Conservation (phyloP, 371 early-diverging fungal species). For the Capniomyces stellatus region DNA sequence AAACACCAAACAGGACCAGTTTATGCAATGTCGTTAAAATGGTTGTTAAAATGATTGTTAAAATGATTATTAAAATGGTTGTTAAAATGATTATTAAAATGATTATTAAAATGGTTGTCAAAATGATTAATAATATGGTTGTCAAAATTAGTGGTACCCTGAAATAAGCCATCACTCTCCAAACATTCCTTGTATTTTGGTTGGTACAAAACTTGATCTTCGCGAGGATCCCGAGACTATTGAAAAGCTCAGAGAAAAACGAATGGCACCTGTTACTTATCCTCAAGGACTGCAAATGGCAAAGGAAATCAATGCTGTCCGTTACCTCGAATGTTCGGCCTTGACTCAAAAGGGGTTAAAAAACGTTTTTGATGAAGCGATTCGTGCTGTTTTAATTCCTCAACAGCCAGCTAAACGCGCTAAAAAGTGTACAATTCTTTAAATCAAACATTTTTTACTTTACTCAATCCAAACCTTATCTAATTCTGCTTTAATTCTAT, state of each 20-base stretch:
- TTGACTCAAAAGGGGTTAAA: constrained; percentile 93
- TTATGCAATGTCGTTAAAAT: not conserved
- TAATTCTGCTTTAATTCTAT: too few species aligned
- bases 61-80: too few species aligned
- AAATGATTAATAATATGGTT: too few species aligned
- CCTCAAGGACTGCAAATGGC: constrained; percentile 76
- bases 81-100: too few species aligned
- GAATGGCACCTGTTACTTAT: constrained; percentile 79
- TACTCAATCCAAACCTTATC: too few species aligned
- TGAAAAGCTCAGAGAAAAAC: constrained; percentile 68
- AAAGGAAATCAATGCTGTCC: constrained; percentile 78
- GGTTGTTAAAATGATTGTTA: too few species aligned
- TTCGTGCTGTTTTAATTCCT: constrained; percentile 80
- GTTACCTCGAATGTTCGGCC: constrained; percentile 97
- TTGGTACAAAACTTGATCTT: constrained; percentile 97
- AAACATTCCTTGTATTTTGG: constrained; percentile 85
- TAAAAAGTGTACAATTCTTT: constrained; percentile 57
- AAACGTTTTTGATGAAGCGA: constrained; percentile 96
- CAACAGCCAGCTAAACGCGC: constrained; percentile 34
- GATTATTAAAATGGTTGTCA: too few species aligned
- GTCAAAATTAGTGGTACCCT: constrained; percentile 60
- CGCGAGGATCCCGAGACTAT: constrained; percentile 81
- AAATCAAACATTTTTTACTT: too few species aligned
- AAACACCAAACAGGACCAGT: not conserved
- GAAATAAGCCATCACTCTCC: constrained; percentile 93